Evolutionary conservation across 2,329 filamentous ascomycete species (phyloP), one percentile per base, ranked within the genome.

Genomic region (Colletotrichum endophyticum): DNA sequence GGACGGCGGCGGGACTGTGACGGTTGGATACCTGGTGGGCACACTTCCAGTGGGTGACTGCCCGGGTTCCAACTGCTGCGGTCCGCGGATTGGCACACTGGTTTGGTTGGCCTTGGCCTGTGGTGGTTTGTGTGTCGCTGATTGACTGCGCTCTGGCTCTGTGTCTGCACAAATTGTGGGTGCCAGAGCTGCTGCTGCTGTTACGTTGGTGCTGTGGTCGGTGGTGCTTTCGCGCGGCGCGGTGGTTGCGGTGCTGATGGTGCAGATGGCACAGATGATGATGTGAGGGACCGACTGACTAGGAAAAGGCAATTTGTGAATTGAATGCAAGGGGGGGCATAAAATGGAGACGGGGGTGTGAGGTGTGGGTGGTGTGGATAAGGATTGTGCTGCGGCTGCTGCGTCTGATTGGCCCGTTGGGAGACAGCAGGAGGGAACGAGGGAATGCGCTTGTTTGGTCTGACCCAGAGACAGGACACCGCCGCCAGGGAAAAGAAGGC

Each of bases 281-380:
- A 74, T 76, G 74, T 66, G 74, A 74, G 71, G 49, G 70, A 56
- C 56, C 53, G 70, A 74, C 74, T 70, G 74, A 76, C 70, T 74
- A 76, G 73, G 64, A 74, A 74, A 76, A 70, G 74, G 71, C 59
- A 76, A 74, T 74, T 74, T 74, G 74, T 76, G 74, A 64, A 76
- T 59, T 66, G 74, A 53, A 74, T 70, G 71, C 66, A 76, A 76
- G 74, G 74, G 70, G 71, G 69, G 57, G 63, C 63, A 73, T 68
- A 64, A 73, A 64, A 67, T 49, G 59, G 67, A 30, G 71, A 61
- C n/a, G 66, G 66, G 39, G 70, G 59, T 68, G 49, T 74, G 70
- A 28, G 59, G n/a, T 66, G 64, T 66, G 64, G 74, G 44, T 73
- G 64, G 64, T 69, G 70, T 73, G 73, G 70, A 59, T 61, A 39